Evolutionary conservation across 768 basidiomycete genomes (phyloP).

Genomic region (Omphalotus guepiniiformis): DNA sequence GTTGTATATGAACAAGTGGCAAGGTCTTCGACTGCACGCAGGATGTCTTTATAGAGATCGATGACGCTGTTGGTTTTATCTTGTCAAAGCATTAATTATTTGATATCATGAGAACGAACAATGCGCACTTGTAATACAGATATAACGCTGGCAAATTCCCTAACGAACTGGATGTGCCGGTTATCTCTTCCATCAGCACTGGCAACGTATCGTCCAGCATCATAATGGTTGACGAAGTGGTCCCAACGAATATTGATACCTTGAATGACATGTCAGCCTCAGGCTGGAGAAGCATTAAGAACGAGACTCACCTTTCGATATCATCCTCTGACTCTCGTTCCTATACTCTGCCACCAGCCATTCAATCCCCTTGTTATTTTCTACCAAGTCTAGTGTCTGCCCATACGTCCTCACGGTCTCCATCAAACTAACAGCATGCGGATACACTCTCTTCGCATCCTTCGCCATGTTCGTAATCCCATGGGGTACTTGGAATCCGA

Average conservation of each 20-base stretch:
- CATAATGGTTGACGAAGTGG: conserved; percentile 92
- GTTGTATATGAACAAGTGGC: conserved; percentile 79
- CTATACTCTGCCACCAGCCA: conserved; percentile 94
- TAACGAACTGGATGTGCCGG: conserved; percentile 88
- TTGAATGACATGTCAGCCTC: conserved; percentile 23
- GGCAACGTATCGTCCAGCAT: conserved; percentile 70
- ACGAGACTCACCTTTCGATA: conserved; percentile 66
- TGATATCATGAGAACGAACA: conserved; percentile 2
- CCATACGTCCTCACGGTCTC: conserved; percentile 98
- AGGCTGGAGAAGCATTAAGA: neutral
- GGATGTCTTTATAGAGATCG: conserved; percentile 84
- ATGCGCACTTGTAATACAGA: conserved; percentile 76
- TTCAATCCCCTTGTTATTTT: conserved; percentile 87
- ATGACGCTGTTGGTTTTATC: conserved; percentile 96
- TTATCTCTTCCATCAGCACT: conserved; percentile 78
- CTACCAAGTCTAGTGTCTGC: conserved; percentile 89
- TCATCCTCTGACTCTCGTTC: conserved; percentile 91
- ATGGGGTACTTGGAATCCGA: conserved; percentile 94
- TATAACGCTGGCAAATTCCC: conserved; percentile 91
- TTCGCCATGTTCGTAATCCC: conserved; percentile 95
- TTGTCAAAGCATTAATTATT: conserved; percentile 36
- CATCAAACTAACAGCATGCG: conserved; percentile 97
- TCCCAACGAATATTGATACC: conserved; percentile 98
- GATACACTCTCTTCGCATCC: conserved; percentile 97
- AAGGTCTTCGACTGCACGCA: conserved; percentile 82